A percentile compares a stretch with the other conserved stretches of the same genome.
phyloP scores from a whole-genome alignment of 2,329 filamentous ascomycete species.

The Penicillium sp. region DNA sequence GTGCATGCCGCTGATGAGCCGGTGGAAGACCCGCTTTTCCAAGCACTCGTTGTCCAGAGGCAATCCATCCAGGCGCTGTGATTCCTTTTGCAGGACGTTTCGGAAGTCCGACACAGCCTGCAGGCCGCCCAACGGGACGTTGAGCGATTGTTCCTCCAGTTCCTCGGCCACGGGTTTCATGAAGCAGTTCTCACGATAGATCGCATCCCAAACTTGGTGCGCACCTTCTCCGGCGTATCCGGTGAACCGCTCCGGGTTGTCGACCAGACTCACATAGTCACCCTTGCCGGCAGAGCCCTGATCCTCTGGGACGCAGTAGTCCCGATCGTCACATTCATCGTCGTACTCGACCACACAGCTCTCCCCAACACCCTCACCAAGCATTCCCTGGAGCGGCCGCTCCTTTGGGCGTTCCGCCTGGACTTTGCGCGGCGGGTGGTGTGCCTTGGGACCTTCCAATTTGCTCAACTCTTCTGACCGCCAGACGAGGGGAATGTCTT shows the following conservation, averaged over 20 bases:
- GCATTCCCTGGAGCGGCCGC: conserved; percentile 74
- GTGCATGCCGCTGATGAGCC: conserved; percentile 95
- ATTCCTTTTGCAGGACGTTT: conserved; percentile 56
- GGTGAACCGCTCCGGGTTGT: conserved; percentile 94
- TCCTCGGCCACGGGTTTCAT: conserved; percentile 46
- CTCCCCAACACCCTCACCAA: conserved; percentile 87
- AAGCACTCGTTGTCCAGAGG: conserved; percentile 89
- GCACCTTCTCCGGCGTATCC: conserved; percentile 85
- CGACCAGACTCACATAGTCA: conserved; percentile 91
- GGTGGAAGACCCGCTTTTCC: conserved; percentile 98
- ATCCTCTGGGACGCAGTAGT: conserved; percentile 96
- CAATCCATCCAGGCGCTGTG: conserved; percentile 55
- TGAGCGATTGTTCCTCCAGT: conserved; percentile 28
- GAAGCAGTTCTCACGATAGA: conserved; percentile 98
- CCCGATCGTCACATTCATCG: conserved; percentile 92
- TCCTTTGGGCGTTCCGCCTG: conserved; percentile 69
- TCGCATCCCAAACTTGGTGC: conserved; percentile 91
- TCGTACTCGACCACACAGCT: conserved; percentile 98
- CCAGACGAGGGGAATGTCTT: conserved; percentile 91
- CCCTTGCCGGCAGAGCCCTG: conserved; percentile 84
- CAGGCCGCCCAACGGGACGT: conserved; percentile 45
- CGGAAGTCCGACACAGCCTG: conserved; percentile 63
- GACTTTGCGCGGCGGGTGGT: conserved; percentile 75
- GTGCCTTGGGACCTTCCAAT: conserved; percentile 85
- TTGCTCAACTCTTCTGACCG: conserved; percentile 89